Base-by-base conservation (phyloP, 2,329 filamentous ascomycete species). In the Trichocomaceae sp. region DNA sequence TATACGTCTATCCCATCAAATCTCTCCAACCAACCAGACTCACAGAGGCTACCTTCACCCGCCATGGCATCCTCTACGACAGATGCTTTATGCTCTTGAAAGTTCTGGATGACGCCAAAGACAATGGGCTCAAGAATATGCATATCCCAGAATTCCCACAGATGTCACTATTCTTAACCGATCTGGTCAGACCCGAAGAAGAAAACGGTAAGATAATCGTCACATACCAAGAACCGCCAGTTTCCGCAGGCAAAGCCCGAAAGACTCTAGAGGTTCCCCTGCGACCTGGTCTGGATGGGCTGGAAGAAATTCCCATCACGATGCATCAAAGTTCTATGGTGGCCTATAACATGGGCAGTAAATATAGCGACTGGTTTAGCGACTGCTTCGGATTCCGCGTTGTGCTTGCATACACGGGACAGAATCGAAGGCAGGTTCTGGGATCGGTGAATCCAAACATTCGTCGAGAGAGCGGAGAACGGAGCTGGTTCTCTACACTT, bases 1-100 rank as follows among this genome's bases (percentile, higher is more conserved):
- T 90, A 35, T 87, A 84, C 69, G 77, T 86, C 47, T 88, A 90
- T 67, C 86, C 87, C 42, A 84, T 90, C 71, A 90, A 90, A 66
- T 84, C 79, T 7, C 77, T 89, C n/a, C 81, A 83, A 35, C 81
- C 80, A 50, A 79, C 85, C 52, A 68, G 76, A 17, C 71, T 89
- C 31, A 57, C 74, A 4, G 68, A 72, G 0, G 77, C 83, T 2
- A 69, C 70, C n/a, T 69, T 88, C 47, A 80, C 79, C 5, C 74
- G 76, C n/a, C 78, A 83, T 59, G 86, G 86, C 13, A 75, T 88
- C 61, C 72, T 75, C 41, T 73, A 86, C 65, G 87, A 90, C 71
- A 80, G 87, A 9, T 76, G 77, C 33, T 90, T 88, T 70, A 87
- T 90, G 81, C 78, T 90, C 3, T 78, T 83, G 58, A 80, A 79